Conservation (phyloP, 2,329 filamentous ascomycete genomes). For the Monosporascus sp. region DNA sequence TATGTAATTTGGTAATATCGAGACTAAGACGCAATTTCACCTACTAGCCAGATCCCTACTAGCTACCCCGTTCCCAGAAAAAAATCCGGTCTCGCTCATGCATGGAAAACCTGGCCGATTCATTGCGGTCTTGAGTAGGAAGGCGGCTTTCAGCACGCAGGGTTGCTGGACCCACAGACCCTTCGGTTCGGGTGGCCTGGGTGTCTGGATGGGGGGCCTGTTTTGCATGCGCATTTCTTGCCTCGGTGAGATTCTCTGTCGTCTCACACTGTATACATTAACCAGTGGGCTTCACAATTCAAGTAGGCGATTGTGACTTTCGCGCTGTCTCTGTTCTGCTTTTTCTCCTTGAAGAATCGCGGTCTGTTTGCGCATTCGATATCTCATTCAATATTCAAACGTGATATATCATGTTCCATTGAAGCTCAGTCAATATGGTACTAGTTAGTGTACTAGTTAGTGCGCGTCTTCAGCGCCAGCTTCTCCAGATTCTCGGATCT, state of each 20-base stretch:
- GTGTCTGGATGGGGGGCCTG: neutral
- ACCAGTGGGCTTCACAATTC: neutral
- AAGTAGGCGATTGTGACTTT: neutral
- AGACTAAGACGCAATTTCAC: too few relatives aligned
- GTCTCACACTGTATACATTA: neutral
- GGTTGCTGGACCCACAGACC: neutral
- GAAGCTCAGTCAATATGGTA: neutral
- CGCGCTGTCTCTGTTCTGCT: neutral
- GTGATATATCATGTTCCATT: neutral
- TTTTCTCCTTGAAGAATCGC: neutral
- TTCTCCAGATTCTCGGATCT: conserved; percentile 1
- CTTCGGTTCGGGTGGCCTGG: neutral
- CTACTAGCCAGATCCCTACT: too few relatives aligned
- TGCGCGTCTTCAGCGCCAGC: neutral
- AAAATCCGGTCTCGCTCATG: neutral
- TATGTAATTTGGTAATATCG: too few relatives aligned
- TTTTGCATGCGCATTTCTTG: neutral
- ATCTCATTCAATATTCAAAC: too few relatives aligned
- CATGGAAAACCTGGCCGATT: neutral
- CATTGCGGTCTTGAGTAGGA: neutral
- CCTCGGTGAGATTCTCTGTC: neutral
- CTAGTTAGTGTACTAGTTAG: neutral
- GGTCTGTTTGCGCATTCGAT: neutral
- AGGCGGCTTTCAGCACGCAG: neutral
- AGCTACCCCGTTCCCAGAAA: neutral